Evolutionary conservation across 176 grass and related monocot genomes (phyloP), one percentile per base, ranked within the genome.

Genomic region (Carex parvula): DNA sequence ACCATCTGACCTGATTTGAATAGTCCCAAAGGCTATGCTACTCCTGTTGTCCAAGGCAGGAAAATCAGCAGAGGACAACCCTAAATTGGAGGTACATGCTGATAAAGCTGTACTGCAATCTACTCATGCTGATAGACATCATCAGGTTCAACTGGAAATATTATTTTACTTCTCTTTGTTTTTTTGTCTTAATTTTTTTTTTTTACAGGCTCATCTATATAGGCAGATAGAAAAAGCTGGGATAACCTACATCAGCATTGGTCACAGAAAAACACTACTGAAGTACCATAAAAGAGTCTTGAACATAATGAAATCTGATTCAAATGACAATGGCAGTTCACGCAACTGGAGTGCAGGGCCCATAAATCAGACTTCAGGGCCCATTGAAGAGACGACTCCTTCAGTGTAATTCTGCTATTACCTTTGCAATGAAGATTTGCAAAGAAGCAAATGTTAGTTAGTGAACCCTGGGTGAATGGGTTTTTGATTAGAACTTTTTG

Each of bases 211-310:
- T 85, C 96, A 88, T 92, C 82, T 99, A 54, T 99, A 98, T 64
- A 86, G 89, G 60, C 89, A 95, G 88, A 93, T 98, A 86, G 89
- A 91, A 89, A 88, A 91, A 87, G 93, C 93, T 35, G 96, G 93
- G 53, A 93, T 98, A 79, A 98, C 96, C 35, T 98, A 93, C 82
- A 79, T 98, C 64, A 98, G 96, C 74, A 86, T 98, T 16, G 96
- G 93, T 22, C 96, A 95, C 89, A 84, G 96, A 26, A 95, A 56
- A 65, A 98, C 93, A 67, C 91, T 98, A 83, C 79, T 79, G 53
- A 95, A 88, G 87, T 98, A 93, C 77, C 96, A 98, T 83, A 95
- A 93, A 59, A 95, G 86, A 83, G 91, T 91, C 60, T 64, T 95
- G 75, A 84, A 86, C 81, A 92, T 99, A 65, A 87, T 69, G 0